Base-by-base conservation (phyloP, 2,329 filamentous ascomycete species). In the Cytospora piceicola region DNA sequence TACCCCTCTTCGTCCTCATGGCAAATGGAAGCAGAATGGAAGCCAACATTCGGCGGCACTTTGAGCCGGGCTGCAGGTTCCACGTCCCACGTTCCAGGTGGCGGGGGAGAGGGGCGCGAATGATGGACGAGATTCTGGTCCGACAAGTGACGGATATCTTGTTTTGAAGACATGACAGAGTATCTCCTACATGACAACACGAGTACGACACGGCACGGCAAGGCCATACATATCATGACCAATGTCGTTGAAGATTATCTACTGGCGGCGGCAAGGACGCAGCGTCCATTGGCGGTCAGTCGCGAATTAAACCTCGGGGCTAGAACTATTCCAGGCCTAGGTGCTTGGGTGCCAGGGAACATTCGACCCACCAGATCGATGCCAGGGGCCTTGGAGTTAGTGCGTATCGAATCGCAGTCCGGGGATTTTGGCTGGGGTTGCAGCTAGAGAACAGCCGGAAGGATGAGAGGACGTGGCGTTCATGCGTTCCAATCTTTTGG, bases 111-210 rank as follows among this genome's bases (percentile, higher is more conserved):
- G 20, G 36, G 34, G 42, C 20, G 5, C 34, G n/a, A 58, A 34
- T 27, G 30, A 42, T 36, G 46, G 32, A 34, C 56, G 56, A 53
- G 61, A 52, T 42, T 63, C 32, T 14, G 51, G 52, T 51, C 63
- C 63, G 63, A 52, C 63, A 51, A 64, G 63, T 61, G 63, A 55
- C 56, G 57, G 62, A 29, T 29, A 6, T 36, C 34, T 22, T 30
- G 36, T 17, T 36, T 30, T 27, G 22, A 4, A 34, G 52, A 34
- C 1, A 34, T 29, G n/a, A 36, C 27, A 3, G 30, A 24, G 34
- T 20, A 27, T 36, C 34, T n/a, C n/a, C n/a, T n/a, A 36, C 34
- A 36, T 12, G 11, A 7, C 29, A 34, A 4, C 9, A 32, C 59
- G 42, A 22, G 27, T 51, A 56, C 32, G 51, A 17, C n/a, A 36